These are phyloP conservation scores for Cutaneotrichosporon sp. DNA, from an alignment of 1,284 basidiomycete genomes.

Conservation along the genomic window DNA sequence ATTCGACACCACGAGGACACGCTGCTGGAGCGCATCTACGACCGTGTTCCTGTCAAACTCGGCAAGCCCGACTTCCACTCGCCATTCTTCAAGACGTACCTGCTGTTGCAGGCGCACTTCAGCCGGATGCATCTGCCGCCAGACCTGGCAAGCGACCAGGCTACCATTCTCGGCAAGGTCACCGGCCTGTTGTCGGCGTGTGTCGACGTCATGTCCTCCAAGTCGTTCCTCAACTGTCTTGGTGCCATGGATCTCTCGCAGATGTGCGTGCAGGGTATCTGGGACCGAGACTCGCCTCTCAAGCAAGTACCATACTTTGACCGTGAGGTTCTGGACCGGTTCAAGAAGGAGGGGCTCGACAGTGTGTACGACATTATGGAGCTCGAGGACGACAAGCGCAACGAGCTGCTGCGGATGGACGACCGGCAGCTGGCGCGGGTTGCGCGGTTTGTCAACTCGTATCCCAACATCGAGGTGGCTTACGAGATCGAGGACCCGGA, in stretches of 20 bases:
- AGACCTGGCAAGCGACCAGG: conserved; percentile 88
- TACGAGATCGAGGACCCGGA: conserved; percentile 69
- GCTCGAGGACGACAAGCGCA: conserved; percentile 85
- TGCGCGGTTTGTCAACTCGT: conserved; percentile 88
- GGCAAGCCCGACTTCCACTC: conserved; percentile 80
- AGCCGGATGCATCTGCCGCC: conserved; percentile 83
- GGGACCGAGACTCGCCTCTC: conserved; percentile 91
- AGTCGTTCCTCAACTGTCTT: conserved; percentile 87
- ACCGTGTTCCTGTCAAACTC: conserved; percentile 95
- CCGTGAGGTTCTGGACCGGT: conserved; percentile 74
- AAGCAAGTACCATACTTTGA: conserved; percentile 97
- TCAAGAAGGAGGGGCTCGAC: conserved; percentile 71
- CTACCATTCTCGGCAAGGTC: conserved; percentile 78
- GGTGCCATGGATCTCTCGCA: conserved; percentile 99
- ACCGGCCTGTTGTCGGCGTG: conserved; percentile 85
- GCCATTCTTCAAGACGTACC: conserved; percentile 96
- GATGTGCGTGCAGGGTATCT: conserved; percentile 97
- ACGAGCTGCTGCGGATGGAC: conserved; percentile 76
- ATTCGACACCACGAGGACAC: conserved; percentile 87
- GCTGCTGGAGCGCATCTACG: conserved; percentile 80
- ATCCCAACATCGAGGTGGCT: conserved; percentile 84
- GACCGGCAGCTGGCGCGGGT: conserved; percentile 72
- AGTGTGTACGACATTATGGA: conserved; percentile 96
- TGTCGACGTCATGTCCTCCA: conserved; percentile 96
- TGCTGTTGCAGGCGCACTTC: conserved; percentile 95